Base-by-base conservation (phyloP, 495 filamentous ascomycete species). In the Penicillium samsonianum region DNA sequence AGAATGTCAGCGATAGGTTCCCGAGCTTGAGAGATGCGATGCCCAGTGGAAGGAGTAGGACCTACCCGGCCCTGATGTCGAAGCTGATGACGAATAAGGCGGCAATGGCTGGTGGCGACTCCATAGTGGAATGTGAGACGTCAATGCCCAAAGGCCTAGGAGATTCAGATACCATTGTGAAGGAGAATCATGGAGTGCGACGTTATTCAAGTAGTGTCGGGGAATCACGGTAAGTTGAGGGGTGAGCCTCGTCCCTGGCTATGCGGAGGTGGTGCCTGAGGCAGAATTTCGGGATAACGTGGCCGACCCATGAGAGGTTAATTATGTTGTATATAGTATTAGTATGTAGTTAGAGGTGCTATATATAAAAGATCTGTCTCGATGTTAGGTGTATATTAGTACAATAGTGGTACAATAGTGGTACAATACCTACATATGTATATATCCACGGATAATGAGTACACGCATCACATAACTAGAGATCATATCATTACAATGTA, bases 1-100 rank as follows among this genome's bases (percentile, higher is more conserved):
- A 40, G 33, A 14, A 33, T 41, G 60, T 73, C 48, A 65, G 67
- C 50, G 38, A 57, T 42, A 23, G 12, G 26, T 64, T 43, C 55
- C 51, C 40, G 25, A 53, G 47, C 46, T 61, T 12, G 17, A 20
- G 11, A 48, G 50, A 41, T 53, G 38, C 31, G 28, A 47, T 40
- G 28, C 56, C 44, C 23, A 23, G 40, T 38, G 16, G 54, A 12
- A 55, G 52, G 51, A 50, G 6, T 19, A 57, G 49, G 25, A 61
- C 75, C 72, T 83, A 94, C 74, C 90, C 90, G 66, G 88, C 84
- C 68, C 90, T 90, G 70, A 89, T 88, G 67, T 95, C 90, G 77
- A 95, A 95, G 67, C 85, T 81, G 66, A 93, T 90, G 50, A 92
- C 79, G 75, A 95, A 95, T 43, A 92, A 75, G n/a, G 90, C 90